Evolutionary conservation across 768 basidiomycete species (phyloP).

Genomic region (Solioccasus polychromus): DNA sequence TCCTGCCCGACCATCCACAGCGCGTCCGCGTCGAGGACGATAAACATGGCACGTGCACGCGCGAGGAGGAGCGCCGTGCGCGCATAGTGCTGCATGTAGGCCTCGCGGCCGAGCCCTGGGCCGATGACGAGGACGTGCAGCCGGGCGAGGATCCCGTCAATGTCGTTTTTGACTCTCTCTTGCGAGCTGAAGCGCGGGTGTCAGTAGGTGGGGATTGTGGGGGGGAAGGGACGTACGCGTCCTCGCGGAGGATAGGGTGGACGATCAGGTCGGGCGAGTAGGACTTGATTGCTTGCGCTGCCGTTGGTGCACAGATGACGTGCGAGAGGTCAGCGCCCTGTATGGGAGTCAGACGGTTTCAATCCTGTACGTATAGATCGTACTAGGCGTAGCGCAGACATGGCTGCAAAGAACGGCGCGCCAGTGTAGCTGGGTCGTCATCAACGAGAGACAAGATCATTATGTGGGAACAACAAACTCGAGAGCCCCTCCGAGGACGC

Average conservation of each 20-base stretch:
- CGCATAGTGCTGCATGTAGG: slow-evolving; percentile 86
- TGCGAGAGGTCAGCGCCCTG: slow-evolving; percentile 94
- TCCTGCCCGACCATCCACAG: slow-evolving; percentile 81
- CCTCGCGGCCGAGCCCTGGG: slow-evolving; percentile 89
- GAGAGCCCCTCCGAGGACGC: slow-evolving; percentile 88
- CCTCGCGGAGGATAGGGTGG: slow-evolving; percentile 81
- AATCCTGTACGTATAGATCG: background rate
- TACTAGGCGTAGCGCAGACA: slow-evolving; percentile 85
- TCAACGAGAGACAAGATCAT: background rate
- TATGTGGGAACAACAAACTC: slow-evolving; percentile 58
- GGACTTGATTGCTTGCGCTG: slow-evolving; percentile 91
- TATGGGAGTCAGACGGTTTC: background rate
- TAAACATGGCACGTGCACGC: slow-evolving; percentile 69
- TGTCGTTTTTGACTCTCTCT: slow-evolving; percentile 45
- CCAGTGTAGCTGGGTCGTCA: slow-evolving; percentile 78
- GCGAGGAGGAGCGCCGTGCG: slow-evolving; percentile 75
- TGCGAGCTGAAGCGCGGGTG: too few species aligned
- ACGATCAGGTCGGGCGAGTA: slow-evolving; percentile 98
- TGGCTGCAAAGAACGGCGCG: slow-evolving; percentile 93
- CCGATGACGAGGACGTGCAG: slow-evolving; percentile 93
- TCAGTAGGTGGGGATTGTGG: too few species aligned
- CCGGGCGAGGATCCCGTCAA: slow-evolving; percentile 72
- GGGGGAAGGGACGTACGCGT: slow-evolving; percentile 45
- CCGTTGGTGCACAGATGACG: slow-evolving; percentile 93
- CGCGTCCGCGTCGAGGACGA: slow-evolving; percentile 94